Evolutionary conservation across 306 rosid genomes (phyloP), one percentile per base, ranked within the genome.

Genomic region (Mimosa bimucronata): DNA sequence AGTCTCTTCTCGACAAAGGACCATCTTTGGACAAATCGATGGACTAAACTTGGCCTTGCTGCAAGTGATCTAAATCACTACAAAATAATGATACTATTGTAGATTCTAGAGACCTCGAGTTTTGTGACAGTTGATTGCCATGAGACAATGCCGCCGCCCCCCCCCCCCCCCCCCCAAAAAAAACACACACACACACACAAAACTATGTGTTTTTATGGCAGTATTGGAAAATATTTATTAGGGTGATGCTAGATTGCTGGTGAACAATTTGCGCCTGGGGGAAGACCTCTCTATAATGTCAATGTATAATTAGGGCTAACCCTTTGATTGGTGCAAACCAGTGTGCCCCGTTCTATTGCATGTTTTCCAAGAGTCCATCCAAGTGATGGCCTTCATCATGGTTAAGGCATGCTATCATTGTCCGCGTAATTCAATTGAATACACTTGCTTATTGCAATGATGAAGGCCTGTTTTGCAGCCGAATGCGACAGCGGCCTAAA

Each of bases 111-210:
- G 60, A 29, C n/a, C 71, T 78, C 58, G 67, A 38, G 26, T 74
- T 55, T 62, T 71, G 76, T 64, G 82, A 74, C 75, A 42, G 15
- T 64, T 62, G 79, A 71, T 67, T 72, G 25, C 53, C 14, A 6
- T 68, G 31, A 12, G 37, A 4, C 26, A 13, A 55, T 23, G 14
- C 8, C 21, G 9, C 2, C 14, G 11, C 45, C 14, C 34, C 5
- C 23, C n/a, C n/a, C n/a, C n/a, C n/a, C n/a, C n/a, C n/a, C n/a
- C n/a, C n/a, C n/a, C n/a, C n/a, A n/a, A n/a, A n/a, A n/a, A n/a
- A n/a, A n/a, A n/a, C n/a, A n/a, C n/a, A n/a, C n/a, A n/a, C n/a
- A n/a, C n/a, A n/a, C n/a, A n/a, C n/a, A n/a, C n/a, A n/a, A n/a
- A n/a, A n/a, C n/a, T 70, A 6, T 23, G 13, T 8, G 71, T 26